A percentile compares a stretch with the other conserved stretches of the same genome.
Evolutionary conservation across 805 yeast genomes (phyloP).

Genomic region (Nakazawaea ambrosiae): DNA sequence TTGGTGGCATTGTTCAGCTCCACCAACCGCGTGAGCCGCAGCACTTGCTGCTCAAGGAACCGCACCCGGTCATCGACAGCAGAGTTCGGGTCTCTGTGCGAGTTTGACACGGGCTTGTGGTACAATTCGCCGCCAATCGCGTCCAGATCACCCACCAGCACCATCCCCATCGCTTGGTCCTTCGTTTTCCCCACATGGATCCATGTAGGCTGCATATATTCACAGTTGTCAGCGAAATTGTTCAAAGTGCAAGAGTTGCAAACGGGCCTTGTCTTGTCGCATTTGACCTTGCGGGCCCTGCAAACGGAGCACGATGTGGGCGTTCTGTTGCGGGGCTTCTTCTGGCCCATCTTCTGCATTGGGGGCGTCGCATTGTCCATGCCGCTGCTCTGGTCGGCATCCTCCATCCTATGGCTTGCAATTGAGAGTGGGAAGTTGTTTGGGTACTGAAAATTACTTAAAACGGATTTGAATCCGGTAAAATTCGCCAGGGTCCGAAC

Average conservation of each 20-base stretch:
- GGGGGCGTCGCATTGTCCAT: no score
- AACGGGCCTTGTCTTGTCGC: conserved; percentile 27
- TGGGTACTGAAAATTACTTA: no score
- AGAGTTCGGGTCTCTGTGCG: not conserved
- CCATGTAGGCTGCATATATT: conserved; percentile 25
- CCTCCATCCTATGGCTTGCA: no score
- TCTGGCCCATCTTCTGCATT: no score
- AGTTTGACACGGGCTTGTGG: not conserved
- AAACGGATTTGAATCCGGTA: no score
- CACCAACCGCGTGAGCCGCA: not conserved
- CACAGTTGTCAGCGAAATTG: conserved; percentile 20
- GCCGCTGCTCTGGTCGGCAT: no score
- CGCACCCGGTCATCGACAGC: not conserved
- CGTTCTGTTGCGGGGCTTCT: conserved; percentile 31
- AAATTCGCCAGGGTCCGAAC: no score
- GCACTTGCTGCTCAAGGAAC: not conserved
- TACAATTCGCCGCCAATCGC: not conserved
- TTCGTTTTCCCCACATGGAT: conserved; percentile 11
- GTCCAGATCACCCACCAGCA: not conserved
- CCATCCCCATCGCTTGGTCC: not conserved
- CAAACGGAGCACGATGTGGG: conserved; percentile 41
- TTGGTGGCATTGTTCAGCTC: not conserved
- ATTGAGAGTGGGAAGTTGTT: no score
- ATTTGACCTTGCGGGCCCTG: conserved; percentile 38
- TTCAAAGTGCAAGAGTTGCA: conserved; percentile 24